Evolutionary conservation across 495 filamentous ascomycete species (phyloP).

Genomic region (Aspergillus egyptiacus): DNA sequence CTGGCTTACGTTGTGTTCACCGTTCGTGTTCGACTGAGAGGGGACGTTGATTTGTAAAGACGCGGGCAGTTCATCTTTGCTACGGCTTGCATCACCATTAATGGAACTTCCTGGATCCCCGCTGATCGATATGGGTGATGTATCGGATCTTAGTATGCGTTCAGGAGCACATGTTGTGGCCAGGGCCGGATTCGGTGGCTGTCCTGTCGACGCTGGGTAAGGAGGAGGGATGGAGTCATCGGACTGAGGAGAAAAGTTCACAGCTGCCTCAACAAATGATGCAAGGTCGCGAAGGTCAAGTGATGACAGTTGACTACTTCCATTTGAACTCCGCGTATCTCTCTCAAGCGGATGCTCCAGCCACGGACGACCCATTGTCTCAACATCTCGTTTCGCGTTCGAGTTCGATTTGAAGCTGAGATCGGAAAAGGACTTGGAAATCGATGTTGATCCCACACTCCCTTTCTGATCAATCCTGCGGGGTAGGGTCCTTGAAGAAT

Average conservation of each 20-base stretch:
- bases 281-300: slow-evolving; percentile 33
- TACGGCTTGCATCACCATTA: not conserved
- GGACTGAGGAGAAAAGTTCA: slow-evolving; percentile 23
- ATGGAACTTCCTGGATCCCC: not conserved
- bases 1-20: not conserved
- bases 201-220: slow-evolving; percentile 21
- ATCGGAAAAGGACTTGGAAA: slow-evolving; percentile 11
- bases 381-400: slow-evolving; percentile 34
- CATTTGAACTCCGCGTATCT: slow-evolving; percentile 13
- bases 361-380: slow-evolving; percentile 40
- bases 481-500: slow-evolving; percentile 18
- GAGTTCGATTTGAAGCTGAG: slow-evolving; percentile 27
- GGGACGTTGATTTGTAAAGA: not conserved
- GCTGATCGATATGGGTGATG: not conserved
- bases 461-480: slow-evolving; percentile 11
- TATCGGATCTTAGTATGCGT: not conserved
- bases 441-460: slow-evolving; percentile 11
- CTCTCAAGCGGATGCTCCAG: slow-evolving; percentile 26
- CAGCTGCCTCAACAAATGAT: slow-evolving; percentile 34
- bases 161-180: not conserved
- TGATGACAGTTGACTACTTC: slow-evolving; percentile 23
- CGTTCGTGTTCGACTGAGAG: not conserved
- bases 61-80: not conserved
- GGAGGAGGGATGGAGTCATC: slow-evolving; percentile 29
- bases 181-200: not conserved